Base-by-base conservation (phyloP, 306 rosid species). In the Astragalus membranaceus region DNA sequence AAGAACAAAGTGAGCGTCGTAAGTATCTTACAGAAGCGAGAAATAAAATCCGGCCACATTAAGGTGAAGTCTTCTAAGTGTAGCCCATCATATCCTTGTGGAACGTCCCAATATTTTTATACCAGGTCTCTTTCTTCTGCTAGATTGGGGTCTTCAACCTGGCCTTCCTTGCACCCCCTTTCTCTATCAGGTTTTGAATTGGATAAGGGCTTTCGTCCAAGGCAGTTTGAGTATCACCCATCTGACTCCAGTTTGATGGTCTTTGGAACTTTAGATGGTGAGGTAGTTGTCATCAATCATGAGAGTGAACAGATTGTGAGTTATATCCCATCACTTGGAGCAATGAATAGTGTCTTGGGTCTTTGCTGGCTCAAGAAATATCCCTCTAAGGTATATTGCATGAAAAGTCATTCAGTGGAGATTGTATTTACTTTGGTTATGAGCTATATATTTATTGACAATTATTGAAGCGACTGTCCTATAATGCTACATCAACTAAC, bases 141-240 rank as follows among this genome's bases (percentile, higher is more conserved):
- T 14, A 90, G 85, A 82, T 66, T 86, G 77, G 95, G 92, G 8
- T 86, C 95, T 78, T 90, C 92, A 17, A 76, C 87, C 56, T 88
- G 95, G 97, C 97, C 97, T 49, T 74, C 53, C 23, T 80, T 90
- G 82, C 87, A 70, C 16, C 90, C 95, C 6, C 83, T 90, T 67
- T 81, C 92, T 75, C 68, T 85, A 46, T 73, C 53, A 54, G 80
- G 83, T 51, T 68, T 67, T 81, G 79, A 69, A 49, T 69, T 83
- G 74, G 89, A 83, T 56, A 77, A 78, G 62, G 80, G 81, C 62
- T 79, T 88, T 78, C 95, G 87, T 69, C 97, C 95, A 7, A 83
- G 97, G 87, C 95, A 90, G 82, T 88, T 88, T 54, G 97, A 90
- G 81, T 90, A 90, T 64, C 97, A 90, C 78, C 95, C 97, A 6